Conservation (phyloP, 331 rosid species). For the Acacia concinna region DNA sequence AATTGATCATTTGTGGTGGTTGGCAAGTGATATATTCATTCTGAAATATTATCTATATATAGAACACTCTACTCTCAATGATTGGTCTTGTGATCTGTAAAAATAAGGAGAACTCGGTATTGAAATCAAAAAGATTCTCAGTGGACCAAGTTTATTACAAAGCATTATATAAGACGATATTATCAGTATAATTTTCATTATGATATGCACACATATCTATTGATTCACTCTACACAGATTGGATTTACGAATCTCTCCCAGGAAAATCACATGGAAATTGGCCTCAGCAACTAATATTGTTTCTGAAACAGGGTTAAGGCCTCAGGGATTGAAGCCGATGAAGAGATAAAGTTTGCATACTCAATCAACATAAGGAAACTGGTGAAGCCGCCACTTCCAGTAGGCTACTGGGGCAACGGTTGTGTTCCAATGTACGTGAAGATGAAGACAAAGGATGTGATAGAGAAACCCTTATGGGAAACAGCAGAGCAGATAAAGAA, state of each 20-base stretch:
- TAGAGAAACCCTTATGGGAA: conserved; percentile 63
- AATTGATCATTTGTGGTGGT: background rate
- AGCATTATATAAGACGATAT: background rate
- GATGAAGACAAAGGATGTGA: conserved; percentile 50
- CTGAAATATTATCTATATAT: background rate
- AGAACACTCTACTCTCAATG: background rate
- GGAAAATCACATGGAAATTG: background rate
- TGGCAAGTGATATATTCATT: background rate
- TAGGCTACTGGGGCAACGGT: conserved; percentile 85
- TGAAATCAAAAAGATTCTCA: background rate
- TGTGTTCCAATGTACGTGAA: conserved; percentile 77
- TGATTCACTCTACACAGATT: background rate
- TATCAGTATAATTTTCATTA: background rate
- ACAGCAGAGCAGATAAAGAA: conserved; percentile 67
- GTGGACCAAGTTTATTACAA: background rate
- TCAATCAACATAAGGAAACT: conserved; percentile 60
- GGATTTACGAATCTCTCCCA: background rate
- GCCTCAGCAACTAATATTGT: background rate
- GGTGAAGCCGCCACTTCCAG: conserved; percentile 60
- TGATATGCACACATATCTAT: background rate
- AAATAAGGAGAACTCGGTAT: background rate
- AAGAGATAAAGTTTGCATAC: conserved; percentile 72
- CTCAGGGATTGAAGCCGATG: conserved; percentile 37
- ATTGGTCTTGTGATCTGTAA: background rate
- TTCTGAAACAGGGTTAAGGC: conserved; percentile 55